A percentile compares a stretch with the other conserved stretches of the same genome.
These are phyloP conservation scores for Diplodia seriata DNA, from an alignment of 2,329 filamentous ascomycete genomes.

Conservation along the genomic window DNA sequence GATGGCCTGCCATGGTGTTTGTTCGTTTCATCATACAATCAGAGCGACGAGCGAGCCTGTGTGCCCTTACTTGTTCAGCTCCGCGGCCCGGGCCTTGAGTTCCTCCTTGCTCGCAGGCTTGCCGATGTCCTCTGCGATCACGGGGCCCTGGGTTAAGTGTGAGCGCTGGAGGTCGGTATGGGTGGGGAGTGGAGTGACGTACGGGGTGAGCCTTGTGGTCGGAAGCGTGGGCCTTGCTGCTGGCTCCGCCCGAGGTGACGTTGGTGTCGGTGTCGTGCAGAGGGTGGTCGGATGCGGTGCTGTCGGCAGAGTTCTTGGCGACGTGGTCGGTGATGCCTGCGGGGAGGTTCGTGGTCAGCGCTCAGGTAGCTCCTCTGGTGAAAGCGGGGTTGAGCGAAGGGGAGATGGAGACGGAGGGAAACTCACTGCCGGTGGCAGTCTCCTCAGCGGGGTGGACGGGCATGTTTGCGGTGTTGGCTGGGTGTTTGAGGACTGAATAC, in stretches of 20 bases:
- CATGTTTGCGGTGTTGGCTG: slow-evolving; percentile 44
- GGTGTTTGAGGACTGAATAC: not conserved
- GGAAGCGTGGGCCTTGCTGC: slow-evolving; percentile 41
- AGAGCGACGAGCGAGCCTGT: not conserved
- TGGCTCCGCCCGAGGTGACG: slow-evolving; percentile 43
- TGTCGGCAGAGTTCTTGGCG: slow-evolving; percentile 55
- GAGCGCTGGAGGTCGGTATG: not conserved
- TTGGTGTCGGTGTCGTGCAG: slow-evolving; percentile 45
- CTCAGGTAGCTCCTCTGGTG: not conserved
- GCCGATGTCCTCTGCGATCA: slow-evolving; percentile 53
- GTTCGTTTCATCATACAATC: slow-evolving; percentile 17
- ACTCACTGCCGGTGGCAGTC: slow-evolving; percentile 49
- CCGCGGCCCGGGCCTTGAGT: slow-evolving; percentile 57
- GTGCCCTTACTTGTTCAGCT: slow-evolving; percentile 55
- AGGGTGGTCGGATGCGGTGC: slow-evolving; percentile 45
- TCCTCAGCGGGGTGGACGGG: slow-evolving; percentile 53
- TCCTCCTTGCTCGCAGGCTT: slow-evolving; percentile 57
- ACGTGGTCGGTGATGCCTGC: slow-evolving; percentile 55
- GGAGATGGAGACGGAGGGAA: too few species aligned
- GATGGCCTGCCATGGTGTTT: not conserved
- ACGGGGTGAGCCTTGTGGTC: slow-evolving; percentile 53
- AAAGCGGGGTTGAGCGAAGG: not conserved
- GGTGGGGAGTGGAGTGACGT: slow-evolving; percentile 32
- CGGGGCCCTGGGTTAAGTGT: slow-evolving; percentile 48
- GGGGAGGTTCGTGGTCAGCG: not conserved